Evolutionary conservation across 257 asterid genomes (phyloP).

Genomic region (Solanum stenotomum): DNA sequence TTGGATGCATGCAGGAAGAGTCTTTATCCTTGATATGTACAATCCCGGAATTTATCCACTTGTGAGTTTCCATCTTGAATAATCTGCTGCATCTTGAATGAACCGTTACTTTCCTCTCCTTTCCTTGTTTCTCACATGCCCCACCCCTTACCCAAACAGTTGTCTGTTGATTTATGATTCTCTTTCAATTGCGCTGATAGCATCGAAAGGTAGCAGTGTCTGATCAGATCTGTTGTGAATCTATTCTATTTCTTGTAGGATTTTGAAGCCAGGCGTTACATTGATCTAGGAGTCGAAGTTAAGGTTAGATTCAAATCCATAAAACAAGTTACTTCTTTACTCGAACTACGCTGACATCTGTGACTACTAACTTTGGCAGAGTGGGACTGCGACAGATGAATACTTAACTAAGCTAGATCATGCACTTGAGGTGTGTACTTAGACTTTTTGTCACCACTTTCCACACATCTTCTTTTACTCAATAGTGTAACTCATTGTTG

Average conservation of each 20-base stretch:
- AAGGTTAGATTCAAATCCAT: conserved; percentile 30
- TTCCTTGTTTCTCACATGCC: not conserved
- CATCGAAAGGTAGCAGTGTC: not conserved
- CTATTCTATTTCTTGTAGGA: conserved; percentile 34
- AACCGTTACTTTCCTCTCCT: not conserved
- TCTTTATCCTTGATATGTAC: conserved; percentile 89
- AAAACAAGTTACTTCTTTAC: not conserved
- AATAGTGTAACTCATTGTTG: not conserved
- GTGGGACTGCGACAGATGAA: conserved; percentile 61
- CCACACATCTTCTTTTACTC: not conserved
- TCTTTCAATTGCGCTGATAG: not conserved
- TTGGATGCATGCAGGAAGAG: conserved; percentile 55
- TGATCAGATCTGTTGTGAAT: not conserved
- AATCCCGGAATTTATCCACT: conserved; percentile 88
- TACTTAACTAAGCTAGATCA: conserved; percentile 68
- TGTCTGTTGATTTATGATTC: not conserved
- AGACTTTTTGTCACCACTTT: not conserved
- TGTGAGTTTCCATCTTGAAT: conserved; percentile 35
- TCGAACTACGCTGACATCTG: not conserved
- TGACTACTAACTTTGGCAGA: conserved; percentile 28
- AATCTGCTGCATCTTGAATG: not conserved
- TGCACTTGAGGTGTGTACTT: conserved; percentile 63
- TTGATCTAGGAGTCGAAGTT: conserved; percentile 81
- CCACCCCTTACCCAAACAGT: not conserved
- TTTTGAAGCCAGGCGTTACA: conserved; percentile 61